Percentiles rank a stretch among this genome's conserved stretches.
Evolutionary conservation across 2,329 filamentous ascomycete genomes (phyloP).

Genomic region (Verticillium nonalfalfae): DNA sequence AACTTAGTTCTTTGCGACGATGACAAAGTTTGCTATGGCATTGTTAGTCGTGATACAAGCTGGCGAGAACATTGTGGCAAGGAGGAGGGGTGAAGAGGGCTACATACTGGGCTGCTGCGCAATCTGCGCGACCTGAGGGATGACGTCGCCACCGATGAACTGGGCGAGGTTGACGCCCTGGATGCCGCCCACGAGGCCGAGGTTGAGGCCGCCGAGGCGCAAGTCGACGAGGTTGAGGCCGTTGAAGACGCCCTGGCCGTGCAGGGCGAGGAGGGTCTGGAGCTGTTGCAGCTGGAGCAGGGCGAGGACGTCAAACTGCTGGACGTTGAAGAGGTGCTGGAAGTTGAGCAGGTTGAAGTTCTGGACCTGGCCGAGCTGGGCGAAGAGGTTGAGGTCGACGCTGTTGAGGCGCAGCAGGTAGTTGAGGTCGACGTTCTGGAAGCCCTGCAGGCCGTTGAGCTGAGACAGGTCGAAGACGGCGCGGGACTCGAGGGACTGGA

Average conservation of each 20-base stretch:
- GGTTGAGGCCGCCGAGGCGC: constrained; percentile 18
- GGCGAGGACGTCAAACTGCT: constrained; percentile 32
- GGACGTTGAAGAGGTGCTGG: constrained; percentile 31
- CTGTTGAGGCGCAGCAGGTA: constrained; percentile 41
- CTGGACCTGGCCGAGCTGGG: constrained; percentile 23
- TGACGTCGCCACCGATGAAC: constrained; percentile 19
- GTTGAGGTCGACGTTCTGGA: constrained; percentile 33
- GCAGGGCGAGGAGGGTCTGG: constrained; percentile 27
- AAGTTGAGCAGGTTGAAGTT: constrained; percentile 35
- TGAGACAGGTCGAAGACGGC: constrained; percentile 29
- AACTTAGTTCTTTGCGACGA: background rate
- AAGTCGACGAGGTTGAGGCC: constrained; percentile 19
- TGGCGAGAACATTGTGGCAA: background rate
- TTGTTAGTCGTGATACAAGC: background rate
- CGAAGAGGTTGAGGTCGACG: constrained; percentile 35
- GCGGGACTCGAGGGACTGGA: constrained; percentile 26
- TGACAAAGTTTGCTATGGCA: background rate
- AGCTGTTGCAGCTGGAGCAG: constrained; percentile 34
- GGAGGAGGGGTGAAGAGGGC: background rate
- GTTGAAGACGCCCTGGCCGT: constrained; percentile 22
- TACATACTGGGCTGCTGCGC: constrained; percentile 15
- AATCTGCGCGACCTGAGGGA: constrained; percentile 20
- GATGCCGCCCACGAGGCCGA: constrained; percentile 21
- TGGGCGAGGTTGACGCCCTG: constrained; percentile 18
- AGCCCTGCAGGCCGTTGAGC: constrained; percentile 32